A percentile compares a stretch with the other conserved stretches of the same genome.
Evolutionary conservation across 495 filamentous ascomycete species (phyloP).

Genomic region (Tuber borchii): DNA sequence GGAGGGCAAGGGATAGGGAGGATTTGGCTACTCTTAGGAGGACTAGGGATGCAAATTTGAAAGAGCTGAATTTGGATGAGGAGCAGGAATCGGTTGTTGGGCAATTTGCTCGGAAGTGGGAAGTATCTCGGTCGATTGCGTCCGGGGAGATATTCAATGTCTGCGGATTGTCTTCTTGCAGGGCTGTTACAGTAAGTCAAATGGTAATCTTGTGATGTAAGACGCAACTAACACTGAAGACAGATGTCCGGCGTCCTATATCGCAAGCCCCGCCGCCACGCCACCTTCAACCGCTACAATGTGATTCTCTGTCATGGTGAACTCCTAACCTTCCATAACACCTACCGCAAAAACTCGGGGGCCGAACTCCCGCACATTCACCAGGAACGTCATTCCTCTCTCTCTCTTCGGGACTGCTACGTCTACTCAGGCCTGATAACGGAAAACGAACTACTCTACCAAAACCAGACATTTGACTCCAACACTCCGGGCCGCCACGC

Average conservation of each 20-base stretch:
- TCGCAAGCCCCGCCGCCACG: slow-evolving; percentile 59
- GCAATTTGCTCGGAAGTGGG: slow-evolving; percentile 66
- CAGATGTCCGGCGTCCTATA: slow-evolving; percentile 61
- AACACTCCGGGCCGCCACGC: slow-evolving; percentile 60
- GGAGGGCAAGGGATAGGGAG: slow-evolving; percentile 53
- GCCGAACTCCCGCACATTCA: slow-evolving; percentile 57
- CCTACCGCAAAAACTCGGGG: slow-evolving; percentile 54
- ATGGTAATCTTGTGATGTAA: not conserved
- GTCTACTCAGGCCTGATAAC: slow-evolving; percentile 64
- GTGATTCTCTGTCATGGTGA: slow-evolving; percentile 61
- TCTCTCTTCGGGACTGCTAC: slow-evolving; percentile 64
- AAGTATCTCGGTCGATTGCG: slow-evolving; percentile 60
- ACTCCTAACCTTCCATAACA: slow-evolving; percentile 57
- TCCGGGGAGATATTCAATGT: slow-evolving; percentile 63
- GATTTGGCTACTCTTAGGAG: slow-evolving; percentile 55
- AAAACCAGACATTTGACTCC: slow-evolving; percentile 63
- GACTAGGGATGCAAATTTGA: slow-evolving; percentile 56
- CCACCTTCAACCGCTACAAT: slow-evolving; percentile 57
- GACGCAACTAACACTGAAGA: not conserved
- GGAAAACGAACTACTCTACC: slow-evolving; percentile 61
- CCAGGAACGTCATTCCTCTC: slow-evolving; percentile 53
- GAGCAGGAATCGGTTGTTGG: slow-evolving; percentile 62
- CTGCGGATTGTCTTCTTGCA: slow-evolving; percentile 60
- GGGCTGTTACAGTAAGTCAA: slow-evolving; percentile 53
- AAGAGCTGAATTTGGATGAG: slow-evolving; percentile 62